Base-by-base conservation (phyloP, 2,329 filamentous ascomycete species). In the Alternaria dauci region DNA sequence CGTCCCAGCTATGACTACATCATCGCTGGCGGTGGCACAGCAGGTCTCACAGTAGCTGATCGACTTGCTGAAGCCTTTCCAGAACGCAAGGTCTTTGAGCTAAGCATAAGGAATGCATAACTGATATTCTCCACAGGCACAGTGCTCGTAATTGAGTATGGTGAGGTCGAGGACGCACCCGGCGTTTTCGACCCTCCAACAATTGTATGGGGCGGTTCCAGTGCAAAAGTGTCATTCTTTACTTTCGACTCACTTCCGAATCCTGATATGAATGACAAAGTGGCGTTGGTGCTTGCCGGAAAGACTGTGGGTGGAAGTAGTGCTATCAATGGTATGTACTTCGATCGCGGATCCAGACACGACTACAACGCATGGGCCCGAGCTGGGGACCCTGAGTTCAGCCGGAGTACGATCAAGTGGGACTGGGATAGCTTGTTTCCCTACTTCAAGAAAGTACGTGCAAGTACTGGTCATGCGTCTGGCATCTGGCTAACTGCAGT, bases 1-100 rank as follows among this genome's bases (percentile, higher is more conserved):
- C 39, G 20, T n/a, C 26, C 53, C 4, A 36, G 23, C 23, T 65
- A 68, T 36, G 67, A 70, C 30, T 70, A 59, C 34, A 38, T 70
- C 12, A 58, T 70, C 25, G 50, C 58, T 39, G 67, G 67, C 14
- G 67, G 59, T 16, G 67, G 67, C 5, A 68, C 62, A 14, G 51
- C 63, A 12, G 67, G 67, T 14, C 50, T 63, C 0, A 64, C 65
- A 12, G 51, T 70, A 36, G 67, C 64, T 43, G 58, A 64, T 39
- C 56, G 67, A 14, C 56, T 70, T 14, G 54, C 63, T n/a, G 58
- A 44, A n/a, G 41, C 62, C 2, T 54, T 59, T 18, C 56, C 57
- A 50, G 36, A 59, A 5, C 43, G 52, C 11, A 12, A 30, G 28
- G 5, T 12, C 1, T 30, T 30, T 30, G 3, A 30, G 5, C 1